Base-by-base conservation (phyloP, 2,329 filamentous ascomycete genomes). In the Polychaeton citri region DNA sequence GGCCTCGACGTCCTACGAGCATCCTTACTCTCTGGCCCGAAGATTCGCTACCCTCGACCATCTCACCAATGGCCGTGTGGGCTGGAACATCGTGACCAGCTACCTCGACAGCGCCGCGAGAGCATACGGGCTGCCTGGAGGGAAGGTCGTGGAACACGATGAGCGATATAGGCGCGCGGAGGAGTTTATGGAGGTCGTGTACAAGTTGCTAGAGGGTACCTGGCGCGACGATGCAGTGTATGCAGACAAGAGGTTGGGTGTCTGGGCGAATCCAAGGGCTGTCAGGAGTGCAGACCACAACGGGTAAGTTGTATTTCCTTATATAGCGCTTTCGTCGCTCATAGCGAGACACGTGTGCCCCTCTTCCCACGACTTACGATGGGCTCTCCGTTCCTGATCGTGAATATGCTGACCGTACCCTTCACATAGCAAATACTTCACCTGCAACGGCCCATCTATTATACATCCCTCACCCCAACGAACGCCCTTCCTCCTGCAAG, bases 391-490 rank as follows among this genome's bases (percentile, higher is more conserved):
- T 28, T 15, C 24, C 12, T 28, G 24, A 28, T 28, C 24, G 15
- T 10, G 24, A 28, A 15, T 28, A 10, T 7, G 24, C n/a, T n/a
- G n/a, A n/a, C n/a, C n/a, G n/a, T n/a, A n/a, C n/a, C n/a, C n/a
- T n/a, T n/a, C n/a, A n/a, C n/a, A n/a, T n/a, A n/a, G 50, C 15
- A 53, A 52, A 33, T 63, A 65, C 36, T 69, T 68, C 46, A 54
- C 54, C 30, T 55, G 68, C 3, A 58, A 57, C 38, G 58, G 62
- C 12, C 56, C 59, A 1, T 64, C 66, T 37, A 65, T 68, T 18
- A 64, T 71, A 21, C 65, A 72, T 33, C 71, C 71, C 0, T 72
- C 70, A 0, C 69, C 69, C 3, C 71, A 75, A 43, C 55, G 71
- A 1, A 75, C 71, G 0, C 71, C 71, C 0, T 69, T 73, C 38